Evolutionary conservation across 495 filamentous ascomycete species (phyloP).

Genomic region (Neurospora sp.): DNA sequence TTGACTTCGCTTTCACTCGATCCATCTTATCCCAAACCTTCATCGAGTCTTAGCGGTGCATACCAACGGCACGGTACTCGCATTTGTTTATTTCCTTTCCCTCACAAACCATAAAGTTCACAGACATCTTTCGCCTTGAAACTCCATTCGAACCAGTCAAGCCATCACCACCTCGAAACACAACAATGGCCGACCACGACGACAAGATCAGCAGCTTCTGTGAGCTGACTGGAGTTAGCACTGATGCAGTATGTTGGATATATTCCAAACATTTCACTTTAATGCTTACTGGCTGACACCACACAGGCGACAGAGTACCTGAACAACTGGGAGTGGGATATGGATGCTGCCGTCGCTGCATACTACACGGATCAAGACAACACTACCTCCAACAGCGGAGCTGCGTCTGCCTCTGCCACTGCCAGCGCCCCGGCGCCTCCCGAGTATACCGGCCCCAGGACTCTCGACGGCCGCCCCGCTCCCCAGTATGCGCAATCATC

Average conservation of each 20-base stretch:
- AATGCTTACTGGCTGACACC: not conserved
- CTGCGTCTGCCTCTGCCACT: not conserved
- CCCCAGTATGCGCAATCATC: constrained; percentile 30
- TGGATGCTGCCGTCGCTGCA: constrained; percentile 54
- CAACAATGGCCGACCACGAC: constrained; percentile 50
- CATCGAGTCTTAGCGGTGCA: not conserved
- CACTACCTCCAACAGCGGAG: constrained; percentile 32
- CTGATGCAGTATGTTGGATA: constrained; percentile 49
- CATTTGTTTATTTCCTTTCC: not conserved
- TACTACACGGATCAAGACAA: constrained; percentile 51
- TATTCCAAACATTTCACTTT: not conserved
- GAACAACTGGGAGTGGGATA: constrained; percentile 55
- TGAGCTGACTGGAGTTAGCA: constrained; percentile 54
- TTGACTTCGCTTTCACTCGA: not conserved
- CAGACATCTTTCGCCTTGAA: not conserved
- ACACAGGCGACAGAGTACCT: constrained; percentile 68
- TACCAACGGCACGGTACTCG: not conserved
- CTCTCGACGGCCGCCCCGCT: constrained; percentile 45
- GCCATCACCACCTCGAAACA: not conserved
- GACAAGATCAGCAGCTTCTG: constrained; percentile 64
- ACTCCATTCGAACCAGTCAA: not conserved
- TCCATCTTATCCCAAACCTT: not conserved
- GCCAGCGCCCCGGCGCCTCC: constrained; percentile 16
- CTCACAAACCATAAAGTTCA: not conserved
- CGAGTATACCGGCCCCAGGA: constrained; percentile 45